A percentile compares a stretch with the other conserved stretches of the same genome.
Evolutionary conservation across 23 red algal genomes (phyloP).

Genomic region (Gracilaria caudata): DNA sequence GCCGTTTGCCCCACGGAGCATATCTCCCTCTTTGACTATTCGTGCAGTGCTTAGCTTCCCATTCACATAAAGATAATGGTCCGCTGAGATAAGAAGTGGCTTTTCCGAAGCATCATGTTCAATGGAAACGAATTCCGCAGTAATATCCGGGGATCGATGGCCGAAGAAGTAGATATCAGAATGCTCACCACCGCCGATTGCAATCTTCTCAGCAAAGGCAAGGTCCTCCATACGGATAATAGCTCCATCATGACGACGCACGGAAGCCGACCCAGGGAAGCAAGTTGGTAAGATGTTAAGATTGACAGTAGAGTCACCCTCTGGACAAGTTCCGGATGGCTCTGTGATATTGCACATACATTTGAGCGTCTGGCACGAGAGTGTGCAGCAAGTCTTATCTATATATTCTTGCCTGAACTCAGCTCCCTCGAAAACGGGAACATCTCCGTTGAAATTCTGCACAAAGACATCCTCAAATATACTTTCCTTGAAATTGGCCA

Average conservation of each 20-base stretch:
- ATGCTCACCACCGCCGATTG: slow-evolving; percentile 57
- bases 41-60: slow-evolving; percentile 61
- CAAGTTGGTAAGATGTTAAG: slow-evolving; percentile 24
- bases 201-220: slow-evolving; percentile 28
- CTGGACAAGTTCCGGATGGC: slow-evolving; percentile 44
- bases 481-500: slow-evolving; percentile 27
- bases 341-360: slow-evolving; percentile 62
- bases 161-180: slow-evolving; percentile 79
- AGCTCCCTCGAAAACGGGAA: slow-evolving; percentile 32
- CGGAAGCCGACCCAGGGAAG: slow-evolving; percentile 73
- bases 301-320: slow-evolving; percentile 27
- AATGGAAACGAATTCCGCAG: slow-evolving; percentile 59
- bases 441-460: slow-evolving; percentile 24
- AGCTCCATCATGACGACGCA: slow-evolving; percentile 34
- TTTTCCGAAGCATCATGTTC: slow-evolving; percentile 31
- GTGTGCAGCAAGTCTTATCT: slow-evolving; percentile 50
- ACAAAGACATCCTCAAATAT: slow-evolving; percentile 35
- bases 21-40: slow-evolving; percentile 37
- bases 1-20: slow-evolving; percentile 54
- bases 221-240: slow-evolving; percentile 58
- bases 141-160: slow-evolving; percentile 32
- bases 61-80: slow-evolving; percentile 77
- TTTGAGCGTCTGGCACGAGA: slow-evolving; percentile 33
- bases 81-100: slow-evolving; percentile 53
- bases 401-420: slow-evolving; percentile 67